phyloP scores from a whole-genome alignment of 106 monocot species.

The Apostasia shenzhenica region DNA sequence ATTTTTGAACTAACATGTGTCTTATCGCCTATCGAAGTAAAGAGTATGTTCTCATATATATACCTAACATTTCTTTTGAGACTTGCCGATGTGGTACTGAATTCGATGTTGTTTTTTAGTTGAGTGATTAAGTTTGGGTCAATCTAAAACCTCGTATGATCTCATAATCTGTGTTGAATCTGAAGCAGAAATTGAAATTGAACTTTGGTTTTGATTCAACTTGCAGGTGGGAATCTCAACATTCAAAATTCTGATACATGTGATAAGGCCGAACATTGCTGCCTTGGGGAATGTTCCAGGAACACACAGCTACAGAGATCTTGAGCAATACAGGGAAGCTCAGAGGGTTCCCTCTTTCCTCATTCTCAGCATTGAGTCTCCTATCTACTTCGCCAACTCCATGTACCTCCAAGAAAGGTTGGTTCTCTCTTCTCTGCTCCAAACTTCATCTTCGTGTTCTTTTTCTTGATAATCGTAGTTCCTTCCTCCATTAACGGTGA shows the following conservation, averaged over 20 bases:
- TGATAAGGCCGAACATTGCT: conserved; percentile 59
- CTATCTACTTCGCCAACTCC: conserved; percentile 29
- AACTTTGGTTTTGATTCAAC: neutral
- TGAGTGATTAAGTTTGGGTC: too few species aligned
- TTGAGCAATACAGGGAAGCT: conserved; percentile 33
- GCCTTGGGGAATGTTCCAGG: conserved; percentile 52
- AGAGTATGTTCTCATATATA: too few species aligned
- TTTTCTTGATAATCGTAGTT: neutral
- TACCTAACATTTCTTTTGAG: too few species aligned
- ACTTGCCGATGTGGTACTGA: too few species aligned
- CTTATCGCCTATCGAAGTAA: too few species aligned
- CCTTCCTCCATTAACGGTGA: neutral
- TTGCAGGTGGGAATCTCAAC: conserved; percentile 55
- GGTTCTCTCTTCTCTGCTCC: neutral
- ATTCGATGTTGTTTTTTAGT: too few species aligned
- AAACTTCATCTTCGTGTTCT: neutral
- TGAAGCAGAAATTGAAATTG: neutral
- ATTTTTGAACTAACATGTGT: too few species aligned
- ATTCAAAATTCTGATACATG: conserved; percentile 65
- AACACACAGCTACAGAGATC: conserved; percentile 46
- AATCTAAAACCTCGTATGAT: too few species aligned
- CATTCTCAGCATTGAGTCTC: conserved; percentile 47
- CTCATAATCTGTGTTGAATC: neutral
- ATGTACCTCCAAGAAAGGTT: conserved; percentile 8
- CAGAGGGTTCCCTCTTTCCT: conserved; percentile 31